Base-by-base conservation (phyloP, 495 filamentous ascomycete genomes). In the Penicillium bovifimosum region DNA sequence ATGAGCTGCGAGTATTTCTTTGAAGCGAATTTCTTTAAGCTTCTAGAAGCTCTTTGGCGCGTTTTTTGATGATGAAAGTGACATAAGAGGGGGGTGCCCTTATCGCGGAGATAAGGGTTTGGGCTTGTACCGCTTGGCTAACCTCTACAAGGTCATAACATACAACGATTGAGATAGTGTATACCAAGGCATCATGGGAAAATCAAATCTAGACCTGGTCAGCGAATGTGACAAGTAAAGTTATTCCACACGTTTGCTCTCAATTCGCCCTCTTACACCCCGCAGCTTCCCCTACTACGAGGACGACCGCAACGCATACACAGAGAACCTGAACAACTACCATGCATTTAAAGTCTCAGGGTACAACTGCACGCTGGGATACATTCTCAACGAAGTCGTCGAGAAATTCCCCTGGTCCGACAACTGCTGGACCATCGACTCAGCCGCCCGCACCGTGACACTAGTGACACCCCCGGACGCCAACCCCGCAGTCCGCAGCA, bases 211-310 rank as follows among this genome's bases (percentile, higher is more conserved):
- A 6, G 77, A 83, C 14, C 65, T 85, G 13, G 58, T 84, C 32
- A 54, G 72, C 27, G 80, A 83, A 63, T 84, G 78, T 56, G 86
- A 90, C 73, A 78, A 70, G 85, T 87, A 64, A 34, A 20, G 38
- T 33, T 50, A 6, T 24, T 29, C 36, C 5, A 8, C 27, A 47
- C 29, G 66, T 65, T 70, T 71, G 9, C 32, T 9, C 18, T 41
- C 24, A 0, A 28, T 27, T 34, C 26, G 31, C 24, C 40, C 38
- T 48, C 55, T 56, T 53, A 47, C 52, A 31, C 41, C 26, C 13
- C 33, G 44, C 43, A 90, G 86, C 64, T 90, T 90, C 63, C 86
- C 87, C 5, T 84, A 90, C 61, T 72, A 76, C 34, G 73, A 83
- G 29, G 74, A 71, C 41, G 71, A 84, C 47, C 77, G 79, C 34